Evolutionary conservation across 805 yeast genomes (phyloP).

Genomic region (Myxozyma melibiosi): DNA sequence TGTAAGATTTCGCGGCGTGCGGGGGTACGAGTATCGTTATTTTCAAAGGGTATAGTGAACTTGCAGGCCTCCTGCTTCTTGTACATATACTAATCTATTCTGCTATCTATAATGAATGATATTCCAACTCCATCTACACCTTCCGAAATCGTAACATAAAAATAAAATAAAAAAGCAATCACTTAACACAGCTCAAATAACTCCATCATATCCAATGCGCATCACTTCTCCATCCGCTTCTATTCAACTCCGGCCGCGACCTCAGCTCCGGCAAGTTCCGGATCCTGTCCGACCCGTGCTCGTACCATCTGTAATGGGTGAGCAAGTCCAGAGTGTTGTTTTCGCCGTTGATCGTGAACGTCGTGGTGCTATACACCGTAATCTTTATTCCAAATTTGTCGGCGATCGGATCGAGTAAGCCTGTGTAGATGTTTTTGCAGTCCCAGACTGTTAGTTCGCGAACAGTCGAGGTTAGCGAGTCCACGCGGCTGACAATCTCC

Average conservation of each 20-base stretch:
- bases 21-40: too few species aligned
- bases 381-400: constrained; percentile 5
- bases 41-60: too few species aligned
- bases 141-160: not conserved
- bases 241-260: not conserved
- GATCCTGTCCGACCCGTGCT: constrained; percentile 22
- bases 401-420: constrained; percentile 4
- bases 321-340: constrained; percentile 12
- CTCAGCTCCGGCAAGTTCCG: constrained; percentile 15
- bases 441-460: constrained; percentile 10
- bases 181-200: not conserved
- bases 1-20: too few species aligned
- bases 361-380: constrained; percentile 11
- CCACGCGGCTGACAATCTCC: not conserved
- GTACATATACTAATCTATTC: not conserved
- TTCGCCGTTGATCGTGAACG: constrained; percentile 17
- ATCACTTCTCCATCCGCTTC: constrained; percentile 16
- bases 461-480: not conserved
- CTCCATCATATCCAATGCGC: constrained; percentile 18
- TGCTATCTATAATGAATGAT: too few species aligned
- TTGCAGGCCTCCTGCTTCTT: too few species aligned
- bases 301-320: constrained; percentile 17
- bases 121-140: not conserved
- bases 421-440: constrained; percentile 19
- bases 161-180: not conserved